phyloP scores from a whole-genome alignment of 1,139 yeast species.

The Nakaseomyces bracarensis region DNA sequence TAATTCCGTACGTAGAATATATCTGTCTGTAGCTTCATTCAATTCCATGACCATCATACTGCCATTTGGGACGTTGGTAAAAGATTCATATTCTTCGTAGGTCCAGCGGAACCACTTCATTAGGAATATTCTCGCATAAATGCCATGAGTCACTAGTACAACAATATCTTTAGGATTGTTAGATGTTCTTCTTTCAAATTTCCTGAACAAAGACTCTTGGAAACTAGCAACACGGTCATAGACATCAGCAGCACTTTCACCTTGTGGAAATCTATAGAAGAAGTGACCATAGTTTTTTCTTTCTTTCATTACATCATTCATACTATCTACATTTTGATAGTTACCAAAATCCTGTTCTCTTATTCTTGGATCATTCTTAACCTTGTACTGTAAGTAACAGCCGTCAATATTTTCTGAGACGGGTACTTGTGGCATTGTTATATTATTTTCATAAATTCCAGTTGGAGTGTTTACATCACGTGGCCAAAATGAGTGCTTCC shows the following conservation, averaged over 20 bases:
- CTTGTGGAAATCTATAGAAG: slow-evolving; percentile 83
- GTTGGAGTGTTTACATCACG: slow-evolving; percentile 15
- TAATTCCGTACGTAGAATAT: slow-evolving; percentile 44
- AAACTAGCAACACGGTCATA: slow-evolving; percentile 85
- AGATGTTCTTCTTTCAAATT: slow-evolving; percentile 42
- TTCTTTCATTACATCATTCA: slow-evolving; percentile 65
- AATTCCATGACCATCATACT: slow-evolving; percentile 71
- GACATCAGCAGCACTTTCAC: slow-evolving; percentile 94
- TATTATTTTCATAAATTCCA: slow-evolving; percentile 24
- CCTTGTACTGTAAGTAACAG: slow-evolving; percentile 42
- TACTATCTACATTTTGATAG: slow-evolving; percentile 52
- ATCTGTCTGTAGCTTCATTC: slow-evolving; percentile 38
- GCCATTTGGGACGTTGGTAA: slow-evolving; percentile 79
- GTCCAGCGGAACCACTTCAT: slow-evolving; percentile 95
- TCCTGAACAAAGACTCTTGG: slow-evolving; percentile 77
- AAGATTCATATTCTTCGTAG: slow-evolving; percentile 76
- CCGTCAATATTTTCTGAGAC: slow-evolving; percentile 15
- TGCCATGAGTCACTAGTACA: slow-evolving; percentile 85
- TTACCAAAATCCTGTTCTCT: slow-evolving; percentile 94
- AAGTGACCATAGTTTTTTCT: slow-evolving; percentile 87
- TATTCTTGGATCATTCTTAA: slow-evolving; percentile 80
- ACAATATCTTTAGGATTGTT: slow-evolving; percentile 39
- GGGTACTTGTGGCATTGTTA: slow-evolving; percentile 11
- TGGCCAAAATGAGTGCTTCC: slow-evolving; percentile 24
- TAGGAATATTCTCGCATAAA: slow-evolving; percentile 83